These are phyloP conservation scores for Triadica sebifera DNA, from an alignment of 345 rosid genomes.

Conservation along the genomic window DNA sequence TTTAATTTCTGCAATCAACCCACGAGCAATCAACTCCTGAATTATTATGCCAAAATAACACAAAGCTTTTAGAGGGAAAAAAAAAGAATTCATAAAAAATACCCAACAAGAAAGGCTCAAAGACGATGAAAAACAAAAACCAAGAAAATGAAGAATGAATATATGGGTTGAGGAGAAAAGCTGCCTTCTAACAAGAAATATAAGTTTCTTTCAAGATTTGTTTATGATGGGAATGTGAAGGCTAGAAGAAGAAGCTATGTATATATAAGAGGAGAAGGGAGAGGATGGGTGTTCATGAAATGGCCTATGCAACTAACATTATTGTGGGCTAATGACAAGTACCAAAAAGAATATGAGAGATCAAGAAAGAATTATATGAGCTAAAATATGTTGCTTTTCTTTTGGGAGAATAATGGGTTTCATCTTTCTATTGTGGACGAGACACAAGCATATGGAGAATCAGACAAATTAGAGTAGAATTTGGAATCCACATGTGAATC, in stretches of 20 bases:
- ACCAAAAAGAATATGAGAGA: background rate
- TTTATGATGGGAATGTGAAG: background rate
- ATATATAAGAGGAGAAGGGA: background rate
- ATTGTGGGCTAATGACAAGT: background rate
- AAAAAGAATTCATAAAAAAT: background rate
- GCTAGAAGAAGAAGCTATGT: background rate
- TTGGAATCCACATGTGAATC: slow-evolving; percentile 27
- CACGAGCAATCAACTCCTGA: background rate
- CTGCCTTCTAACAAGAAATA: background rate
- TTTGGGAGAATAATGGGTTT: background rate
- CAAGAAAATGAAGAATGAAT: background rate
- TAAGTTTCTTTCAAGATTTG: background rate
- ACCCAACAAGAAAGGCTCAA: background rate
- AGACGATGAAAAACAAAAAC: background rate
- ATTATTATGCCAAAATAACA: background rate
- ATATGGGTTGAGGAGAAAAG: background rate
- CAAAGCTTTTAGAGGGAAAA: background rate
- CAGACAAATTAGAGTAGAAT: background rate
- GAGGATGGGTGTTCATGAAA: background rate
- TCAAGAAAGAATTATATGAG: background rate
- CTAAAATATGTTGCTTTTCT: background rate
- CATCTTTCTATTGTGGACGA: background rate
- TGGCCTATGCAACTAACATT: background rate
- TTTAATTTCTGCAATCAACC: slow-evolving; percentile 1
- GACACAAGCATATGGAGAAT: slow-evolving; percentile 13